Conservation (phyloP, 257 asterid genomes). For the Solanum microdontum region DNA sequence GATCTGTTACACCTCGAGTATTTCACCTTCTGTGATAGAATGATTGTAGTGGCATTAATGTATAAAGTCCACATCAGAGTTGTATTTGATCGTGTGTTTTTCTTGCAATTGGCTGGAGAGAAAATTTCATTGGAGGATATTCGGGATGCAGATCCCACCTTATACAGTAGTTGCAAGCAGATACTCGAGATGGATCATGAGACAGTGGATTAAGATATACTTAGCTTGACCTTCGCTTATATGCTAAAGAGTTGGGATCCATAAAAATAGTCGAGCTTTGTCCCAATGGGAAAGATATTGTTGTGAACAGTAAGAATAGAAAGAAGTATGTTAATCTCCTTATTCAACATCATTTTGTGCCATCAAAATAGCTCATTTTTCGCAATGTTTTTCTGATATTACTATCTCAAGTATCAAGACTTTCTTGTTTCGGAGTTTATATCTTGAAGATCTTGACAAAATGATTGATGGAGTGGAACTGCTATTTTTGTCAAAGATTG, state of each 20-base stretch:
- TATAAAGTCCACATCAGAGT: background rate
- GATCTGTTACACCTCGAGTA: conserved; percentile 71
- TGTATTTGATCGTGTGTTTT: background rate
- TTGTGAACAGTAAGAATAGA: conserved; percentile 66
- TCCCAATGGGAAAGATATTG: conserved; percentile 35
- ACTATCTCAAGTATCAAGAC: no score
- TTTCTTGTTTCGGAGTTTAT: conserved; percentile 51
- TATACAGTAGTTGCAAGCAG: background rate
- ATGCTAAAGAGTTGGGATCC: conserved; percentile 18
- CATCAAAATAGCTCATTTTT: background rate
- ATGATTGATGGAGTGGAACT: conserved; percentile 27
- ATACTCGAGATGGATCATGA: conserved; percentile 33
- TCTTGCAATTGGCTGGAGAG: background rate
- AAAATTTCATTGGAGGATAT: background rate
- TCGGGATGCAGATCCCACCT: background rate
- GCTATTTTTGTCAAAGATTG: background rate
- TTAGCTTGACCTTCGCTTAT: conserved; percentile 1
- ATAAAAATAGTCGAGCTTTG: conserved; percentile 59
- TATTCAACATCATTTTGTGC: conserved; percentile 25
- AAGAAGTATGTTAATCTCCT: conserved; percentile 36
- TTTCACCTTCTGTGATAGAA: conserved; percentile 63
- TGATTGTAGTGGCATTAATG: conserved; percentile 28
- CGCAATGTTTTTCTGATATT: no score
- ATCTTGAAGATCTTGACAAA: conserved; percentile 61
- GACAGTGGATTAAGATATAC: conserved; percentile 56